Conservation (phyloP, 208 protist species). For the Leishmania lainsoni region DNA sequence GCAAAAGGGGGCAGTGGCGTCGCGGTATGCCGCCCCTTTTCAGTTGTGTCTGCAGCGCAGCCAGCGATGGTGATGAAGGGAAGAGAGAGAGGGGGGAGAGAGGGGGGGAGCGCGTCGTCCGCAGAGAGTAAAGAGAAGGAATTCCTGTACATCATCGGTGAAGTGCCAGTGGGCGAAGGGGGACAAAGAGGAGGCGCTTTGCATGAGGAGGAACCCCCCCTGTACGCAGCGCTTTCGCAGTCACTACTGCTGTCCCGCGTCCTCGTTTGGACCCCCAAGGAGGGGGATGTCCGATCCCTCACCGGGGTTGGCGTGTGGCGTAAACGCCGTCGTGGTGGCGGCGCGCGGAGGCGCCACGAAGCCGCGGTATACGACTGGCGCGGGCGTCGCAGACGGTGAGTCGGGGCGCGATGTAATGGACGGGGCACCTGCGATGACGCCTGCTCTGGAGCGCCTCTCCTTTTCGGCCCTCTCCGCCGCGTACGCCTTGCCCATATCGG, state of each 20-base stretch:
- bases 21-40: background rate
- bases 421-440: background rate
- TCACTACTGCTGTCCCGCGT: background rate
- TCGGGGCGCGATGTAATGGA: background rate
- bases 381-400: background rate
- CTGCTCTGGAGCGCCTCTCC: conserved; percentile 1
- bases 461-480: conserved; percentile 18
- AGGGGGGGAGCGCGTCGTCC: background rate
- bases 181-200: background rate
- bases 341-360: conserved; percentile 19
- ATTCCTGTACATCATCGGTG: background rate
- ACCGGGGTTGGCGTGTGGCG: background rate
- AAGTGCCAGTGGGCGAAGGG: background rate
- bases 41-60: background rate
- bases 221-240: background rate
- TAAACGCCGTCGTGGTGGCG: background rate
- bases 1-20: background rate
- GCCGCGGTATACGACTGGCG: conserved; percentile 21
- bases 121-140: background rate
- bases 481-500: conserved; percentile 58
- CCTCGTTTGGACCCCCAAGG: background rate
- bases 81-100: background rate
- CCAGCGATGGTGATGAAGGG: background rate
- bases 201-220: background rate
- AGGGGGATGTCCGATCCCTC: background rate